Evolutionary conservation across 345 rosid species (phyloP).

Genomic region (Mangifera indica): DNA sequence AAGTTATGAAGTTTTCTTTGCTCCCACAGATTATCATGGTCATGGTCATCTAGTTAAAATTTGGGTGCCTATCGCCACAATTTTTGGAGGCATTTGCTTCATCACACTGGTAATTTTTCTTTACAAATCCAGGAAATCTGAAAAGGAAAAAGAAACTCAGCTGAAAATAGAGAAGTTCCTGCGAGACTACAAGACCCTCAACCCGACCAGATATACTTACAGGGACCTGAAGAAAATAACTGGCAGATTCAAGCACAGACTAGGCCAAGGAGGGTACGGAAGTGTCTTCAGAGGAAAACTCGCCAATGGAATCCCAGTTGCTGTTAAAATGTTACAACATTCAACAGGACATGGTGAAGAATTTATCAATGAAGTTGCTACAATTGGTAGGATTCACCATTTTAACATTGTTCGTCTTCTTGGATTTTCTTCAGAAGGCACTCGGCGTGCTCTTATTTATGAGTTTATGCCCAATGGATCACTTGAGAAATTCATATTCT

Average conservation of each 20-base stretch:
- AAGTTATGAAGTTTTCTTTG: background rate
- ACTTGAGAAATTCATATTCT: conserved; percentile 11
- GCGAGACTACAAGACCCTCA: background rate
- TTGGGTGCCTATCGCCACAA: background rate
- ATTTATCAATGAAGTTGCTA: too few relatives aligned
- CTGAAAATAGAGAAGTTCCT: conserved; percentile 7
- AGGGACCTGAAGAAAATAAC: too few relatives aligned
- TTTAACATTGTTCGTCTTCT: too few relatives aligned
- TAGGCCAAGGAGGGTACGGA: too few relatives aligned
- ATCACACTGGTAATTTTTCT: background rate
- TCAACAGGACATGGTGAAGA: too few relatives aligned
- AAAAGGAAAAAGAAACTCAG: background rate
- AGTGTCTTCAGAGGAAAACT: too few relatives aligned
- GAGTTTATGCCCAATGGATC: conserved; percentile 18
- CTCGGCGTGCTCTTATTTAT: background rate
- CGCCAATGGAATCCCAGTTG: too few relatives aligned
- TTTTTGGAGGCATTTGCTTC: background rate
- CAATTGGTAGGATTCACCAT: too few relatives aligned
- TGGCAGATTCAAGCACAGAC: too few relatives aligned
- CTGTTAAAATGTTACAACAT: too few relatives aligned
- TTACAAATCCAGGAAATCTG: background rate
- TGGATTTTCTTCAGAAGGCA: too few relatives aligned
- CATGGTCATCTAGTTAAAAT: background rate
- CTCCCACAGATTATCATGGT: background rate
- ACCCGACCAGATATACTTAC: conserved; percentile 8